These are phyloP conservation scores for Phytopythium litorale DNA, from an alignment of 352 stramenopile genomes.

Conservation along the genomic window DNA sequence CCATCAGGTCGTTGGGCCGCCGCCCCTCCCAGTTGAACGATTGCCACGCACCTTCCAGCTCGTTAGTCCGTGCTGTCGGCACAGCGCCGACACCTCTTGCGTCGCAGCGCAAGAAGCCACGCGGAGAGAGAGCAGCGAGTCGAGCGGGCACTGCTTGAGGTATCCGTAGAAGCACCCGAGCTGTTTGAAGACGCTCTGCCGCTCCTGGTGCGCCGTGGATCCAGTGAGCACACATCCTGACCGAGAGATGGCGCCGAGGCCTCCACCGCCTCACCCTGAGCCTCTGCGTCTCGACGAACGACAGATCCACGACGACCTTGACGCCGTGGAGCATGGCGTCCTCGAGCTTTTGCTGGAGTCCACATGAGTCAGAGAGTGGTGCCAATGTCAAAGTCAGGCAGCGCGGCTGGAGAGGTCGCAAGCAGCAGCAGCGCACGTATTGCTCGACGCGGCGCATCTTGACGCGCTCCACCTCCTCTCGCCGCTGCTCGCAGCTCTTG, in stretches of 20 bases:
- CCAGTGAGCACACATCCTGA: not conserved
- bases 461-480: conserved; percentile 46
- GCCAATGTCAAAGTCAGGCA: not conserved
- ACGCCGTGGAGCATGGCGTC: conserved; percentile 30
- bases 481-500: conserved; percentile 42
- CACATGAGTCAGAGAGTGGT: not conserved
- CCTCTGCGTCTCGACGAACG: conserved; percentile 46
- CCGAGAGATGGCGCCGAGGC: not conserved
- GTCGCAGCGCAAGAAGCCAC: conserved; percentile 37
- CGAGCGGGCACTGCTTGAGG: conserved; percentile 64
- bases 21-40: not conserved
- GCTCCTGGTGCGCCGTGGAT: conserved; percentile 31
- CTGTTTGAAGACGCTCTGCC: conserved; percentile 80
- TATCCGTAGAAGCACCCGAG: conserved; percentile 73
- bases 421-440: conserved; percentile 39
- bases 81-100: conserved; percentile 26
- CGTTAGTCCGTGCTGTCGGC: conserved; percentile 31
- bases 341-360: conserved; percentile 68
- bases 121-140: conserved; percentile 54
- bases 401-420: not conserved
- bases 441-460: conserved; percentile 75
- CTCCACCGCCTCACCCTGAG: conserved; percentile 26
- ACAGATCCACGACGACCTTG: conserved; percentile 64
- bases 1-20: not conserved
- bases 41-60: conserved; percentile 53